Base-by-base conservation (phyloP, 208 protist species). In the Porcisia hertigi region DNA sequence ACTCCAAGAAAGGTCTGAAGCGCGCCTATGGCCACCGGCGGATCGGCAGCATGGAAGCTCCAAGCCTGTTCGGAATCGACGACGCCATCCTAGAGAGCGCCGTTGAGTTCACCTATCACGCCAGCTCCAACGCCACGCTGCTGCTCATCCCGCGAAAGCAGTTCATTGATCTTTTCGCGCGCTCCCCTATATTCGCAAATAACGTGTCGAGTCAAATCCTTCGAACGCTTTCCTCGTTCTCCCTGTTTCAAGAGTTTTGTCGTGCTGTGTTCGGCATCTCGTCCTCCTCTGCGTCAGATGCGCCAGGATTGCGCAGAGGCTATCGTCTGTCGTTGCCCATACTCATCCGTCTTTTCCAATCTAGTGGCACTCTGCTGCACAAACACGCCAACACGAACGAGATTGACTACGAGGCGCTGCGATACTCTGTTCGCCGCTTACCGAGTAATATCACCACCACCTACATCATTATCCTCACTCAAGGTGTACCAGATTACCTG, bases 1-100 rank as follows among this genome's bases (percentile, higher is more conserved):
- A 94, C 81, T 88, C 91, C 11, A 93, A 87, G 73, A 88, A 83
- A 47, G 91, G 91, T 8, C 80, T 92, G 55, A 83, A 86, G 64
- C 85, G 88, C 20, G 85, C 85, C 1, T 88, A 92, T 79, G 91
- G 91, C 0, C 91, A 95, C 71, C 91, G 91, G 14, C 86, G 91
- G 36, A 87, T 95, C 43, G 91, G 88, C 49, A 93, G 86, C 74
- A 92, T 95, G 62, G 86, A 80, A 4, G 87, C 91, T 12, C 88
- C 91, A 18, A 95, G 90, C 62, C 74, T 93, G 6, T 95, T 95
- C 60, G 91, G 88, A 30, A 90, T 95, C 34, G 91, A 95, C 73
- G 86, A 93, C 69, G 88, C 88, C 67, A 91, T 95, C 36, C 77
- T 95, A n/a, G 88, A 91, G 43, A 93, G 75, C 52, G 86, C 88